These are phyloP conservation scores for Lolium multiflorum DNA, from an alignment of 176 grass and related monocot species.

Conservation along the genomic window DNA sequence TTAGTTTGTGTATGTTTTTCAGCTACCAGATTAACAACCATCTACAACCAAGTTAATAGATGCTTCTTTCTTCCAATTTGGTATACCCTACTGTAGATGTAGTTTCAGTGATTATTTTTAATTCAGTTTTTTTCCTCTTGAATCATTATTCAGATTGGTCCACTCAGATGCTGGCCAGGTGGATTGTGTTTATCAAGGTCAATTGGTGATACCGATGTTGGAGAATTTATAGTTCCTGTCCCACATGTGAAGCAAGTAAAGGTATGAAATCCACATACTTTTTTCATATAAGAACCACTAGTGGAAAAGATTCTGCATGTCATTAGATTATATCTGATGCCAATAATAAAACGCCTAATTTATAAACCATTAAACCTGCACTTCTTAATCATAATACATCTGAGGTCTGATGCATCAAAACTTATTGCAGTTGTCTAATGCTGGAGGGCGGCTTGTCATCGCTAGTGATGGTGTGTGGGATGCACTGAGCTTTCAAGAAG, in stretches of 20 bases:
- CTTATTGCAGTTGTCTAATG: conserved; percentile 77
- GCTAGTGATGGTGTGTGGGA: conserved; percentile 97
- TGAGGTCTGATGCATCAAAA: conserved; percentile 44
- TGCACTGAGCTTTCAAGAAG: conserved; percentile 70
- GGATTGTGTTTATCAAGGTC: conserved; percentile 99
- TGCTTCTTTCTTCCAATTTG: background rate
- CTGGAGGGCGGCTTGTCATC: conserved; percentile 86
- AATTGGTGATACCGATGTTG: conserved; percentile 94
- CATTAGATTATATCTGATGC: conserved; percentile 44
- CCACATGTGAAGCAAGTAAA: conserved; percentile 99
- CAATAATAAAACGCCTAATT: conserved; percentile 27
- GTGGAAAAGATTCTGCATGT: conserved; percentile 36
- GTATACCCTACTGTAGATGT: conserved; percentile 29
- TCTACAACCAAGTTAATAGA: conserved; percentile 7
- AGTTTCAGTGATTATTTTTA: conserved; percentile 31
- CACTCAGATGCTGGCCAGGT: conserved; percentile 98
- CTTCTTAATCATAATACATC: conserved; percentile 25
- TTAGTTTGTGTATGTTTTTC: conserved; percentile 34
- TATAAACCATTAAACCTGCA: background rate
- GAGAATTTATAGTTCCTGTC: conserved; percentile 95
- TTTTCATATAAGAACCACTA: conserved; percentile 16
- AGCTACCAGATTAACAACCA: conserved; percentile 21
- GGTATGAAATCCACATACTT: conserved; percentile 47
- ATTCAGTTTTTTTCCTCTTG: conserved; percentile 29
- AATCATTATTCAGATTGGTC: conserved; percentile 78